Evolutionary conservation across 225 moss, liverwort and hornwort genomes (phyloP), one percentile per base, ranked within the genome.

Genomic region (Thuidium tamariscinum): DNA sequence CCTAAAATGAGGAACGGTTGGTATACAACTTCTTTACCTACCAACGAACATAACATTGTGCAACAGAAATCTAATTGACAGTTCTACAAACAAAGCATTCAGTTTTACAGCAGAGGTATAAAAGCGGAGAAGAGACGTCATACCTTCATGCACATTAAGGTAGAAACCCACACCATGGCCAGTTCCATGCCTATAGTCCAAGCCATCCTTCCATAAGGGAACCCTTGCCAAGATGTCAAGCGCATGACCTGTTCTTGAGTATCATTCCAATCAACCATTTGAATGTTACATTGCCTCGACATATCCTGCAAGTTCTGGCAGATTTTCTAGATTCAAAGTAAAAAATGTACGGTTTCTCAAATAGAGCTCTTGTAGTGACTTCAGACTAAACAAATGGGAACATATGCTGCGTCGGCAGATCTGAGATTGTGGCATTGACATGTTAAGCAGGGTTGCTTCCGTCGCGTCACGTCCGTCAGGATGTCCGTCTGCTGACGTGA

Each of bases 91-190:
- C 25, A 22, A 86, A 84, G 41, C 56, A 61, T 32, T 42, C 34
- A 16, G 55, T 55, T 76, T 55, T 37, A 37, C 55, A 44, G 82
- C 48, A 66, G 57, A 73, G 65, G 32, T 56, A 57, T 52, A 32
- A 29, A 86, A 82, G 27, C 17, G 74, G 55, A 62, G 75, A 83
- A 80, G 46, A 70, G 63, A 55, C 51, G 19, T 44, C 36, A 84
- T 70, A 95, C 95, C 96, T 93, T 96, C 96, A 82, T 96, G 96
- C 88, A 96, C 96, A 83, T 96, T 96, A 15, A 96, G 91, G 77
- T 89, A 96, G 86, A 90, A 94, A 74, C 96, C 96, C 60, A 96
- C 96, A 76, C 96, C 96, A 93, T 96, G 96, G 42, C 96, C 96
- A 48, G 96, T 96, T 75, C 96, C 95, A 81, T 96, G 96, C 82